These are phyloP conservation scores for Pharnaceum exiguum DNA, from an alignment of 148 eudicot species.

Conservation along the genomic window DNA sequence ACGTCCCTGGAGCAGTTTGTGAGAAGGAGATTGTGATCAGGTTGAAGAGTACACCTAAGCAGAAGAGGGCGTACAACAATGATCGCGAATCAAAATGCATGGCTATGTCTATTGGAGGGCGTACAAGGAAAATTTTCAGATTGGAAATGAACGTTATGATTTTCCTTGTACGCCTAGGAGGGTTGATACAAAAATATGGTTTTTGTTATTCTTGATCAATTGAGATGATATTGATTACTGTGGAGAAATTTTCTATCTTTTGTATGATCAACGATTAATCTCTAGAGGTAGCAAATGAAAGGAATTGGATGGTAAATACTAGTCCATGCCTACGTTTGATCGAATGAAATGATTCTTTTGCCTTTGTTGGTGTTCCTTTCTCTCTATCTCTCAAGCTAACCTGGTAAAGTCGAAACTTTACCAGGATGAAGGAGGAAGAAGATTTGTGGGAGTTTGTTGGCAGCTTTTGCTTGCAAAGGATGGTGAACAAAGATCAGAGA, in stretches of 20 bases:
- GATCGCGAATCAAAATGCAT: conserved; percentile 4
- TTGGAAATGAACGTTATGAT: not conserved
- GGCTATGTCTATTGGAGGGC: conserved; percentile 7
- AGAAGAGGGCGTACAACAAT: not conserved
- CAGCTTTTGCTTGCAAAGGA: conserved; percentile 8
- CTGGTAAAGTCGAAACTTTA: conserved; percentile 20
- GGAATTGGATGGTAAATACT: no score
- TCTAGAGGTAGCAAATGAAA: no score
- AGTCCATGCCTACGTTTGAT: no score
- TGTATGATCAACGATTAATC: no score
- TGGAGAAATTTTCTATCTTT: not conserved
- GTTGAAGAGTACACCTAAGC: not conserved
- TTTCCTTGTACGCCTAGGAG: conserved; percentile 25
- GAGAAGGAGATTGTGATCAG: not conserved
- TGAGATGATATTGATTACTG: no score
- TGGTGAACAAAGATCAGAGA: not conserved
- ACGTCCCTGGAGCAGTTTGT: not conserved
- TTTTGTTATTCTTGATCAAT: not conserved
- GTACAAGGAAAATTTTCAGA: conserved; percentile 11
- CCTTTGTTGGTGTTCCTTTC: not conserved
- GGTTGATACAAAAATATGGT: not conserved
- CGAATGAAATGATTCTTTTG: not conserved
- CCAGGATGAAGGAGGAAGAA: conserved; percentile 15
- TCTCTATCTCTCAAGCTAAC: conserved; percentile 7
- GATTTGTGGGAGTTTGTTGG: not conserved